Evolutionary conservation across 495 filamentous ascomycete genomes (phyloP), one percentile per base, ranked within the genome.

Genomic region (Trichoderma reesei): DNA sequence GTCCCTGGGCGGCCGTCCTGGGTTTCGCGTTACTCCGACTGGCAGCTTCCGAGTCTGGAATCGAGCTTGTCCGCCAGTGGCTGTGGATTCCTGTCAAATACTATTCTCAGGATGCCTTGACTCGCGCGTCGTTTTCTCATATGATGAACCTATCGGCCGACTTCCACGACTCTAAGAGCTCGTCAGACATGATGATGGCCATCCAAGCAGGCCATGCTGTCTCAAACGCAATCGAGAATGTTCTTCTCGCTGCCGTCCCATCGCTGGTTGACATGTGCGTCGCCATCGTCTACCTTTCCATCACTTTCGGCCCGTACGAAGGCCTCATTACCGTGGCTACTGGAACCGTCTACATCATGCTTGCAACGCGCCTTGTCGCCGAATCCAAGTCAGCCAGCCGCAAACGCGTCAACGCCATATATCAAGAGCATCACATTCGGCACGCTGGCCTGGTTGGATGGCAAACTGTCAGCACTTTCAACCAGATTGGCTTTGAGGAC

Each of bases 71-170:
- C 41, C 78, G 79, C 61, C 74, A 79, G 65, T 83, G 80, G 74
- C 76, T 90, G 36, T 89, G 86, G 86, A 72, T 86, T 59, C 85
- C 86, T 2, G 74, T 91, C 37, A 81, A 88, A 68, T 83, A 85
- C 68, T 87, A 85, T 70, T 80, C 85, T 0, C 82, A 85, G 61
- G 79, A 80, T 61, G 76, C 78, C 37, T 76, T 91, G 36, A 85
- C 82, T 66, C 83, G 78, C 0, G 84, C 85, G 0, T 84, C 89
- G 4, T 92, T 90, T 70, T 82, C 85, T 51, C 88, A 92, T 66
- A 79, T 92, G 33, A 89, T 93, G 83, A 82, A 79, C 61, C 79
- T 94, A 33, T 91, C 88, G 0, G 87, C 86, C 65, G 89, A 93
- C 68, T 92, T 91, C 65, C 89, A 94, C 69, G 86, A 86, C 65